phyloP scores from a whole-genome alignment of 2,329 filamentous ascomycete species.

The Alternaria tenuissima region DNA sequence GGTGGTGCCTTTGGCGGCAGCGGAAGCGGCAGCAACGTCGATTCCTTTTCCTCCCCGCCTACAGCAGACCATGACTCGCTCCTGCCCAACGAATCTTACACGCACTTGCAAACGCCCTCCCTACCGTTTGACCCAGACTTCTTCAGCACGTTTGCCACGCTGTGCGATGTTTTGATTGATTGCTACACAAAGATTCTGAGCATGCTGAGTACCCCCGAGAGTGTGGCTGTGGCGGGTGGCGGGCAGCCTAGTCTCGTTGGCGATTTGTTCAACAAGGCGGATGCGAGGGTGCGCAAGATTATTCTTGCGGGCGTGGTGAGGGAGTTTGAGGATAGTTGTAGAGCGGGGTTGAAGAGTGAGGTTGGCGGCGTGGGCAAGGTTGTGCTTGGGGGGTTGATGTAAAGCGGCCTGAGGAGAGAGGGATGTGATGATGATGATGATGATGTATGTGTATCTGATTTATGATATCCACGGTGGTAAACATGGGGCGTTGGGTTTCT shows the following conservation, averaged over 20 bases:
- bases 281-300: conserved; percentile 84
- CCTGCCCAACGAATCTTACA: conserved; percentile 81
- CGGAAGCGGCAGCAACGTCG: no score
- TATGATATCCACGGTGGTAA: no score
- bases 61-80: conserved; percentile 31
- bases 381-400: conserved; percentile 86
- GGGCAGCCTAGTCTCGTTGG: conserved; percentile 61
- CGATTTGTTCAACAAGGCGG: conserved; percentile 89
- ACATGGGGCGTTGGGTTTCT: no score
- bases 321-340: conserved; percentile 90
- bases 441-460: no score
- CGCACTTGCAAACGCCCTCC: conserved; percentile 85
- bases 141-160: conserved; percentile 92
- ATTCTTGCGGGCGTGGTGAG: conserved; percentile 86
- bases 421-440: background rate
- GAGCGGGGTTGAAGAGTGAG: conserved; percentile 79
- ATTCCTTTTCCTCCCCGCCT: conserved; percentile 41
- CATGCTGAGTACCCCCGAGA: conserved; percentile 75
- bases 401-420: background rate
- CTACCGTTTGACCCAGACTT: conserved; percentile 97
- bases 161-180: conserved; percentile 95
- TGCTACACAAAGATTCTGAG: conserved; percentile 81
- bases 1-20: no score
- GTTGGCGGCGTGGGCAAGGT: conserved; percentile 86
- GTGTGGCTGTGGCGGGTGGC: no score